Conservation (phyloP, 2,329 filamentous ascomycete species). For the Beauveria varroae region DNA sequence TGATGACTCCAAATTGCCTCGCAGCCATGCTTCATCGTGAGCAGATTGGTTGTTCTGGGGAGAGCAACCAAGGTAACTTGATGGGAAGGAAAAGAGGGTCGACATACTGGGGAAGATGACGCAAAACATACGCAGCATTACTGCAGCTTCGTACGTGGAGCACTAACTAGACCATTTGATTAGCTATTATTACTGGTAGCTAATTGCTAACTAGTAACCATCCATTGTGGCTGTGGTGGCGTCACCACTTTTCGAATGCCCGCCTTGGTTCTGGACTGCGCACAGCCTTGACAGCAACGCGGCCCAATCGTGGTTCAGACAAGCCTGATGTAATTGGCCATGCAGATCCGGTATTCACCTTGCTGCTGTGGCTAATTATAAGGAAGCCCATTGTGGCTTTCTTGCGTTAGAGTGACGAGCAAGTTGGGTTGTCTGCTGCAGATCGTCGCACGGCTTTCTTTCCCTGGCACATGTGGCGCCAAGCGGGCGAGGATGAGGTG, state of each 20-base stretch:
- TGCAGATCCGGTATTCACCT: neutral
- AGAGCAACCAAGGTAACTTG: no score
- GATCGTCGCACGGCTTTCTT: neutral
- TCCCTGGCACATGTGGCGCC: slow-evolving; percentile 5
- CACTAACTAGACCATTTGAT: no score
- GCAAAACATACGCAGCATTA: slow-evolving; percentile 9
- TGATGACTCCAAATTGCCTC: neutral
- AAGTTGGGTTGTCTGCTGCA: neutral
- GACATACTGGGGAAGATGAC: slow-evolving; percentile 4
- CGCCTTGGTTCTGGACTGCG: slow-evolving; percentile 2
- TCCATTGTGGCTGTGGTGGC: slow-evolving; percentile 20
- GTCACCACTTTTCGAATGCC: slow-evolving; percentile 13
- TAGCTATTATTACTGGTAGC: no score
- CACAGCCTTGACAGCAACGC: neutral
- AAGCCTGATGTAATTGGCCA: neutral
- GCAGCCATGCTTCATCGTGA: neutral
- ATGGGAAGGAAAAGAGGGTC: neutral
- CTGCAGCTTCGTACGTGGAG: neutral
- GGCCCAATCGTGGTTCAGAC: neutral
- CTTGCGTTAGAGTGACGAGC: neutral
- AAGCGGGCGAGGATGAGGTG: neutral
- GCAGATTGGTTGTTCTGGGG: neutral
- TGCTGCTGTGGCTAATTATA: neutral
- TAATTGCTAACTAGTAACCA: no score
- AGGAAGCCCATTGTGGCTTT: neutral